These are phyloP conservation scores for Mycena epipterygia DNA, from an alignment of 768 basidiomycete species.

Conservation along the genomic window DNA sequence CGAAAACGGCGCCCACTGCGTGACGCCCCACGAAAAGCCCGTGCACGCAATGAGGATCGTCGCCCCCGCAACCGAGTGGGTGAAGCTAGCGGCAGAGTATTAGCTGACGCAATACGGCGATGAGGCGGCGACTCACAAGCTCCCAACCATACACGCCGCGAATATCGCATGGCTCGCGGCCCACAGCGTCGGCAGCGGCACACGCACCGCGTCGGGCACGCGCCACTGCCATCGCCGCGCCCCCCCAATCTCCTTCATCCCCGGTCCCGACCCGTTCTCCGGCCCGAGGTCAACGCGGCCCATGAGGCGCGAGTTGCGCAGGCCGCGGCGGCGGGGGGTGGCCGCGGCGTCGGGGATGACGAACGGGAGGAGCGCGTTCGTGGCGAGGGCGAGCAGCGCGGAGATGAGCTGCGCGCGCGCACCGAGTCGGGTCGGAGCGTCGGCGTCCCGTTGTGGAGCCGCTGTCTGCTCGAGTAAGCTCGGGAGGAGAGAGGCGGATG, in stretches of 20 bases:
- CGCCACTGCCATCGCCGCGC: constrained; percentile 39
- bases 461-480: not conserved
- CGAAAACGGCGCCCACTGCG: constrained; percentile 94
- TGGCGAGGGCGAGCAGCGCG: constrained; percentile 74
- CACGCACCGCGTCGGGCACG: constrained; percentile 61
- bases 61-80: constrained; percentile 75
- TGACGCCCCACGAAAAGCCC: constrained; percentile 94
- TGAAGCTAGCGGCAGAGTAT: constrained; percentile 65
- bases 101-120: no score
- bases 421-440: constrained; percentile 74
- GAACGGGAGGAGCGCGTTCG: constrained; percentile 81
- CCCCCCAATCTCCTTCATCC: constrained; percentile 37
- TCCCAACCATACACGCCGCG: constrained; percentile 82
- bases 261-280: constrained; percentile 22
- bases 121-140: constrained; percentile 83
- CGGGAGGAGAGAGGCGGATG: not conserved
- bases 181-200: constrained; percentile 84
- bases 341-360: constrained; percentile 60
- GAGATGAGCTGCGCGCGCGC: constrained; percentile 87
- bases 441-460: constrained; percentile 69
- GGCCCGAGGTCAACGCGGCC: constrained; percentile 10
- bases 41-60: constrained; percentile 82
- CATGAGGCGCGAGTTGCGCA: constrained; percentile 25
- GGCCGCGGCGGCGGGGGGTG: not conserved
- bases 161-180: constrained; percentile 82